Conservation (phyloP, 2,329 filamentous ascomycete species). For the Neofusicoccum sp. region DNA sequence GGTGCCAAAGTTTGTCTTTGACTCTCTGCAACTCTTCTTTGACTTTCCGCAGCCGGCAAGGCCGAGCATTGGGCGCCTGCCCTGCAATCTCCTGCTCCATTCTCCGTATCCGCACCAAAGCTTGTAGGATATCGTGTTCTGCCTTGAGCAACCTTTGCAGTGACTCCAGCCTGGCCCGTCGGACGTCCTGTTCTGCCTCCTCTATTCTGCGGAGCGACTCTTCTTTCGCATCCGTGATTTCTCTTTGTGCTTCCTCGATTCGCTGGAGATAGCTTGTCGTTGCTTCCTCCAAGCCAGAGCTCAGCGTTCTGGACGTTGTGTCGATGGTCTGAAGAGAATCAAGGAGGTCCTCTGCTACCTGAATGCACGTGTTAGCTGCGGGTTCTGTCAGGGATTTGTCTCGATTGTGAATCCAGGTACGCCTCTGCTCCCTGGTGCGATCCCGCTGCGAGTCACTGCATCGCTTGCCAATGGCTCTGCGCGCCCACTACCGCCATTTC, state of each 20-base stretch:
- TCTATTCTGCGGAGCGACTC: not conserved
- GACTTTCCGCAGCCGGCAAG: constrained; percentile 12
- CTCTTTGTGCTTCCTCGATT: not conserved
- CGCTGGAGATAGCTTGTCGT: not conserved
- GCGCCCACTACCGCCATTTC: not conserved
- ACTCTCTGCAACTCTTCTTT: not conserved
- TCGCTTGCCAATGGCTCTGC: not conserved
- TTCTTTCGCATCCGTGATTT: not conserved
- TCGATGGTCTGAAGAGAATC: not conserved
- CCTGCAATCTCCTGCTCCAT: constrained; percentile 13
- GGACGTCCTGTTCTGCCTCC: not conserved
- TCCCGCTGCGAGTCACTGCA: not conserved
- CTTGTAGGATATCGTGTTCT: not conserved
- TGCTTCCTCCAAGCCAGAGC: not conserved
- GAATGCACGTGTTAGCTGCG: not conserved
- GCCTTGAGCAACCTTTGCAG: not conserved
- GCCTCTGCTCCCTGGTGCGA: not conserved
- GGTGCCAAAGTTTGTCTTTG: not conserved
- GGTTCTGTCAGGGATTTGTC: not conserved
- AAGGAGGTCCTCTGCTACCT: not conserved
- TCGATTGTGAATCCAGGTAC: not conserved
- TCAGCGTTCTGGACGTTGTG: not conserved
- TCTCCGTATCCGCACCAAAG: not conserved
- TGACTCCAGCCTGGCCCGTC: not conserved
- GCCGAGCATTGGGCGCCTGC: not conserved